These are phyloP conservation scores for Trichoderma arundinaceum DNA, from an alignment of 2,329 filamentous ascomycete species.

Conservation along the genomic window DNA sequence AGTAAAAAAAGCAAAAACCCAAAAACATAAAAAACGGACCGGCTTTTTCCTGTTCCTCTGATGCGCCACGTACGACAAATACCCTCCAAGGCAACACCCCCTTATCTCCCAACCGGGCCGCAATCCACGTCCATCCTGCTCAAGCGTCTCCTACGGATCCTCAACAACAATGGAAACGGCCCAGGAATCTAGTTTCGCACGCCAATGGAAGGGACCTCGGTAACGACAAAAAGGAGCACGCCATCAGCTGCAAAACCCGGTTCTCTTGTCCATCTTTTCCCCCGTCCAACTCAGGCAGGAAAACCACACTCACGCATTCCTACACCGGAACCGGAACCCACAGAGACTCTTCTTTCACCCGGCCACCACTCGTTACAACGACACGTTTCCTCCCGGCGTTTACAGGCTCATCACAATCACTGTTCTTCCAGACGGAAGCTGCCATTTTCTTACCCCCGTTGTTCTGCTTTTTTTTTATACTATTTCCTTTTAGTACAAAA, in stretches of 20 bases:
- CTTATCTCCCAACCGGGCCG: not conserved
- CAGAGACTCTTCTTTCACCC: not conserved
- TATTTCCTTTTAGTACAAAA: slow-evolving; percentile 5
- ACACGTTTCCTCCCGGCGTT: slow-evolving; percentile 26
- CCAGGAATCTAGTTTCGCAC: not conserved
- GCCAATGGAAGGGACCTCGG: not conserved
- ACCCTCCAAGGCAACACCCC: not conserved
- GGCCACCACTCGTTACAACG: slow-evolving; percentile 20
- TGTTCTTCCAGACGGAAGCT: slow-evolving; percentile 27
- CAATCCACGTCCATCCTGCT: not conserved
- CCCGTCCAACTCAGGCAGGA: not conserved
- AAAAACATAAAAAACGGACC: not conserved
- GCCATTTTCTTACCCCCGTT: not conserved
- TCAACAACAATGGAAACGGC: not conserved
- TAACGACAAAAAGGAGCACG: not conserved
- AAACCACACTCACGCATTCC: slow-evolving; percentile 3
- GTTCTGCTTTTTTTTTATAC: not conserved
- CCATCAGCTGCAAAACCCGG: not conserved
- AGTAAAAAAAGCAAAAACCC: slow-evolving; percentile 37
- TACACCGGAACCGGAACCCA: not conserved
- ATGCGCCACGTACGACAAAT: slow-evolving; percentile 18
- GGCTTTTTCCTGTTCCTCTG: not conserved
- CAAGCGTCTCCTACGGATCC: not conserved
- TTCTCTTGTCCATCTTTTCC: not conserved
- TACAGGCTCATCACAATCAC: slow-evolving; percentile 3